phyloP scores from a whole-genome alignment of 148 eudicot genomes.

The Tetragonia tetragonoides region DNA sequence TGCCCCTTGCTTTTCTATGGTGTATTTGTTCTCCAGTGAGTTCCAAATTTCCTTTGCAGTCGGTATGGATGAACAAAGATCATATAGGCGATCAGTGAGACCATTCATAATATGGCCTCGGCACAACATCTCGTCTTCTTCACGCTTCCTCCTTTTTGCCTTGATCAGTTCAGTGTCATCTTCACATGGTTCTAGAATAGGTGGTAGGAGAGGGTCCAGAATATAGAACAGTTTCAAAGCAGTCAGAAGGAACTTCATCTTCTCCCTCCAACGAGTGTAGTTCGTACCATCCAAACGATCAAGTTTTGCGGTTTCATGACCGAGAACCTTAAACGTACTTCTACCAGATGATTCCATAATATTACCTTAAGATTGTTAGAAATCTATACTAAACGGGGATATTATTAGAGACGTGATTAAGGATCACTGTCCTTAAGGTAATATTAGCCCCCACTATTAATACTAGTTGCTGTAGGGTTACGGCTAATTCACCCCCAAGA shows the following conservation, averaged over 20 bases:
- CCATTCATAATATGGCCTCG: slow-evolving; percentile 16
- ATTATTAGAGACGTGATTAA: too few species aligned
- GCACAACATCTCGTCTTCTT: slow-evolving; percentile 4
- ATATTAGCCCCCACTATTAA: too few species aligned
- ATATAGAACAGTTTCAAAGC: slow-evolving; percentile 19
- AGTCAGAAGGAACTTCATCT: slow-evolving; percentile 14
- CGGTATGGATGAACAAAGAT: not conserved
- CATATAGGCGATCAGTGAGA: slow-evolving; percentile 1
- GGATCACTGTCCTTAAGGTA: too few species aligned
- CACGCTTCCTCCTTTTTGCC: slow-evolving; percentile 1
- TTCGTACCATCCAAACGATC: slow-evolving; percentile 19
- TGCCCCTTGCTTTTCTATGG: slow-evolving; percentile 11
- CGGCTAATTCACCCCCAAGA: too few species aligned
- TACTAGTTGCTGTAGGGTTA: too few species aligned
- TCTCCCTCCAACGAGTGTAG: slow-evolving; percentile 18
- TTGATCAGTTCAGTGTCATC: not conserved
- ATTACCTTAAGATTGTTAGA: not conserved
- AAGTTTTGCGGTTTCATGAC: slow-evolving; percentile 10
- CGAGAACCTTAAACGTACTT: not conserved
- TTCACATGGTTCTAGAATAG: not conserved
- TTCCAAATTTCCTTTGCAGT: not conserved
- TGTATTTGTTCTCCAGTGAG: not conserved
- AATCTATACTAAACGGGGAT: too few species aligned
- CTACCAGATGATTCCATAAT: not conserved
- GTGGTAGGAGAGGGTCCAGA: not conserved